Evolutionary conservation across 331 rosid species (phyloP), one percentile per base, ranked within the genome.

Genomic region (Pyracantha coccinea): DNA sequence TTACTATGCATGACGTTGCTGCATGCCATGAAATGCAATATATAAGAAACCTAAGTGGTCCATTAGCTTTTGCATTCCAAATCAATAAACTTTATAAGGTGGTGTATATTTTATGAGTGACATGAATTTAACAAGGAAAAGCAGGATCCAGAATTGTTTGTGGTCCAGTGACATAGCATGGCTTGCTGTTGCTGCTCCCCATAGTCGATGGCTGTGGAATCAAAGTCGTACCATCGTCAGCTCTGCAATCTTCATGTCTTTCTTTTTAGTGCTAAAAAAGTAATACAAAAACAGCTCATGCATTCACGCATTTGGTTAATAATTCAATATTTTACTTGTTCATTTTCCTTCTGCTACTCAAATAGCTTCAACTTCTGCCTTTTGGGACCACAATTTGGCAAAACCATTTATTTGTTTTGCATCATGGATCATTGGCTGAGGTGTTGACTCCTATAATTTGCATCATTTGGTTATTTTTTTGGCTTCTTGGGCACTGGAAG

Each of bases 331-430:
- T 31, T 29, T 63, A 66, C 29, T 21, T 54, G 4, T 54, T 66
- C 73, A 66, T 35, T 75, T 75, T 55, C 60, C 52, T 54, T 24
- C 24, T 58, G 32, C 4, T 38, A 66, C 66, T 31, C 47, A 64
- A 19, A 41, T 12, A 66, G 25, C 54, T 31, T 64, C 27, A 32
- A 64, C 68, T 3, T 9, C 21, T 32, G 28, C 3, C 70, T 23
- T 69, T 77, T 28, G 54, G 80, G 81, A 77, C 81, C 81, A 77
- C 81, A 19, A 60, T 59, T 17, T 68, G n/a, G 50, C 44, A 59
- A 17, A 52, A 8, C 25, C 27, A 25, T 3, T 52, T 4, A 61
- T 61, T 17, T 6, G n/a, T 8, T 21, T 32, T 27, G 21, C 25
- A 54, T 52, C 58, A 64, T 65, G 16, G 33, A 45, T 25, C 14